Evolutionary conservation across 345 rosid genomes (phyloP).

Genomic region (Mangifera indica): DNA sequence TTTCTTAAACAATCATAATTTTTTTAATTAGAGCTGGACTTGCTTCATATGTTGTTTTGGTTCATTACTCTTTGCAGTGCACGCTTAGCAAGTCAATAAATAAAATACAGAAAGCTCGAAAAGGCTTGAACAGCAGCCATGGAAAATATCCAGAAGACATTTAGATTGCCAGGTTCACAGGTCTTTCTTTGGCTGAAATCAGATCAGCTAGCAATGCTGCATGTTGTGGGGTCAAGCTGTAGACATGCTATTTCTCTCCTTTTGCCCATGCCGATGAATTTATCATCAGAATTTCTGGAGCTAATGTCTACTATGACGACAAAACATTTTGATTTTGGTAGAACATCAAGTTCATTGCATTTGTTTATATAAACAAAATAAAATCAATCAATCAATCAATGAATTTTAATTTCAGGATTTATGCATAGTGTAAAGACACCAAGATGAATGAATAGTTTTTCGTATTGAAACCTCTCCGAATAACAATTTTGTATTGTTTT

Average conservation of each 20-base stretch:
- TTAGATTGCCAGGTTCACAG: conserved; percentile 59
- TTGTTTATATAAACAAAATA: no score
- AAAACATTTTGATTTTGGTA: background rate
- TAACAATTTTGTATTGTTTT: no score
- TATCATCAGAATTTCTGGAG: background rate
- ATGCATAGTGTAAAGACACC: no score
- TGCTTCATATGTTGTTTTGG: conserved; percentile 13
- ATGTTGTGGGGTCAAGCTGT: conserved; percentile 62
- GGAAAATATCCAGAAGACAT: conserved; percentile 59
- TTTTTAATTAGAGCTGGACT: conserved; percentile 1
- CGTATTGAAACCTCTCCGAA: no score
- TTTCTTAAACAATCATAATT: conserved; percentile 7
- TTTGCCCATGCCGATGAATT: background rate
- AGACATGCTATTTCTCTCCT: background rate
- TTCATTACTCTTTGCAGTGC: conserved; percentile 35
- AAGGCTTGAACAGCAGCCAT: conserved; percentile 42
- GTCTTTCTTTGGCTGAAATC: conserved; percentile 60
- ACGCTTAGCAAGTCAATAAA: conserved; percentile 45
- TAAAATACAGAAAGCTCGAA: conserved; percentile 68
- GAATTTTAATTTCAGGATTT: no score
- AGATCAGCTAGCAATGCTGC: conserved; percentile 60
- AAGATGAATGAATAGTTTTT: no score
- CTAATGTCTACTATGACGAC: background rate
- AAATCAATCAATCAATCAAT: no score
- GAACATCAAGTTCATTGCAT: no score